Conservation (phyloP, 805 yeast species). For the Metschnikowia gelsemii region DNA sequence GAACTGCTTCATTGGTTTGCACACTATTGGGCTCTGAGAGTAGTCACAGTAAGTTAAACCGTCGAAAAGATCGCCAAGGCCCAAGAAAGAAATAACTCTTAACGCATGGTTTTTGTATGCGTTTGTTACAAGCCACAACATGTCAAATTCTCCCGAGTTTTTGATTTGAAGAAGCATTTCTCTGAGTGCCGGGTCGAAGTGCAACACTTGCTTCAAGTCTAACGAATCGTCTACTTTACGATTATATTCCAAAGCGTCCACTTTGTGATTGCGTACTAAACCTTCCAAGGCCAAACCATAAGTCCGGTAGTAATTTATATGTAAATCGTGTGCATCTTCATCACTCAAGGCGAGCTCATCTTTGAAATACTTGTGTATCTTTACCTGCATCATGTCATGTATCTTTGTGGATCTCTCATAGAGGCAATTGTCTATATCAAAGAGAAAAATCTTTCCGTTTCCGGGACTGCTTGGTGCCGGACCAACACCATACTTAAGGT, state of each 20-base stretch:
- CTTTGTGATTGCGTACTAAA: conserved; percentile 62
- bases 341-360: conserved; percentile 58
- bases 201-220: conserved; percentile 76
- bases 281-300: conserved; percentile 96
- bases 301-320: conserved; percentile 71
- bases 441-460: conserved; percentile 54
- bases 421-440: conserved; percentile 92
- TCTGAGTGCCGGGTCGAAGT: conserved; percentile 58
- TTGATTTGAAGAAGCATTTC: conserved; percentile 49
- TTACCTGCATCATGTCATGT: conserved; percentile 84
- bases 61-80: conserved; percentile 90
- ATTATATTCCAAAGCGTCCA: conserved; percentile 88
- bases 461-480: conserved; percentile 17
- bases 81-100: conserved; percentile 74
- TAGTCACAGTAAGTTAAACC: conserved; percentile 95
- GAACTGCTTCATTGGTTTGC: conserved; percentile 83
- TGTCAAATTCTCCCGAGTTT: conserved; percentile 51
- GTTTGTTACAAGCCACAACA: conserved; percentile 90
- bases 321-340: conserved; percentile 72
- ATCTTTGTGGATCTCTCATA: conserved; percentile 73
- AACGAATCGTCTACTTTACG: conserved; percentile 86
- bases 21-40: conserved; percentile 61
- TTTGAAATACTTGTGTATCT: conserved; percentile 79
- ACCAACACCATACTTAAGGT: conserved; percentile 22
- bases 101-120: conserved; percentile 90